phyloP scores from a whole-genome alignment of 148 eudicot species.

The Nyssa sinensis region DNA sequence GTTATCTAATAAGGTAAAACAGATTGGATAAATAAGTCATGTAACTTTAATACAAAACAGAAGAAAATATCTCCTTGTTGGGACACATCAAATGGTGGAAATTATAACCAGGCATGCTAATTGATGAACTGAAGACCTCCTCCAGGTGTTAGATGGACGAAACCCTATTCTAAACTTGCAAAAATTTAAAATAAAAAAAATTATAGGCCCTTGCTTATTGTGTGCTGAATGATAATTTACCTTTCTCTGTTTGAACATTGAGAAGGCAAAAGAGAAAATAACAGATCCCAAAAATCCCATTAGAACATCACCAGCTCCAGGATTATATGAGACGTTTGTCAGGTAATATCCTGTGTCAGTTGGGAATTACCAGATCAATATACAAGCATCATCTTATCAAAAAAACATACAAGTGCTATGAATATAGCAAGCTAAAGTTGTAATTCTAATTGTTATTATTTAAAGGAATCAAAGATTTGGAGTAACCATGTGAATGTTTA shows the following conservation, averaged over 20 bases:
- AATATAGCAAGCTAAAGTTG: not conserved
- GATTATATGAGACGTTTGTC: conserved; percentile 76
- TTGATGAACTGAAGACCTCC: not conserved
- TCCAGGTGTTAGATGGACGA: not conserved
- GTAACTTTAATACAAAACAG: not conserved
- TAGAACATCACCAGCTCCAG: conserved; percentile 97
- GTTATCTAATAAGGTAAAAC: not conserved
- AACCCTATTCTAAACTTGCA: not conserved
- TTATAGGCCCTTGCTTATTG: not conserved
- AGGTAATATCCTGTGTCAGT: conserved; percentile 71
- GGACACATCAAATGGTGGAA: not conserved
- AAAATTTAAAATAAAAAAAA: not conserved
- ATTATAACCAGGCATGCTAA: not conserved
- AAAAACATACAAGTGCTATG: not conserved
- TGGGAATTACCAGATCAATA: not conserved
- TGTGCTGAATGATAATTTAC: conserved; percentile 25
- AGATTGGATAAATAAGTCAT: not conserved
- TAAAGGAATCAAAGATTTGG: not conserved
- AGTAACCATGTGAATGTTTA: not conserved
- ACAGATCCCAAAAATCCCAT: conserved; percentile 99
- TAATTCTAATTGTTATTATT: not conserved
- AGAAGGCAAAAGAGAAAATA: conserved; percentile 95
- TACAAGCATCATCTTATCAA: not conserved
- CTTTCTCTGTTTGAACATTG: conserved; percentile 98
- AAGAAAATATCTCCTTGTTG: not conserved